Evolutionary conservation across 768 basidiomycete species (phyloP), one percentile per base, ranked within the genome.

Genomic region (Paxillus involutus): DNA sequence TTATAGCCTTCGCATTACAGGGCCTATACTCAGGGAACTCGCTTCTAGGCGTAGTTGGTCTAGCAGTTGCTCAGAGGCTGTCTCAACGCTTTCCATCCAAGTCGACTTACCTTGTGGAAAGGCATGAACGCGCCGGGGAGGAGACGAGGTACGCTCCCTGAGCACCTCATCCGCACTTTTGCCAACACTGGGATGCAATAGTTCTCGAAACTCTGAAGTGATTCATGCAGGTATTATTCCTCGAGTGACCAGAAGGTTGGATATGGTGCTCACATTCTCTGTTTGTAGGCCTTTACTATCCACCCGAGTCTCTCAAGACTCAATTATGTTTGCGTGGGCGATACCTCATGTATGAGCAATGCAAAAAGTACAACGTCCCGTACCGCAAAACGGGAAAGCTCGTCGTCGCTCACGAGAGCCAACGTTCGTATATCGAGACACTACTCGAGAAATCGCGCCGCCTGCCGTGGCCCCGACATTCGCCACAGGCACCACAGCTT

Each of bases 131-230:
- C 46, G 83, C 83, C 3, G 95, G 95, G 1, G 87, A 94, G 67
- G 95, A 98, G 69, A 96, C 77, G 19, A 96, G 92, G 91, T 85
- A 61, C 42, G 63, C 33, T 19, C 29, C 24, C n/a, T 19, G 19
- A n/a, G 61, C 49, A 36, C 47, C 41, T 19, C 17, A 13, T 32
- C 16, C 26, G 16, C 19, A 24, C 16, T 32, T 39, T 37, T 37
- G 7, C 21, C 21, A 12, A 41, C 29, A 55, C 29, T 42, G n/a
- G 12, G 13, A 5, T 35, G 13, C 12, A 35, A 35, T 14, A 94
- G 94, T 68, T 94, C 91, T 39, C 83, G 95, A 14, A 97, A 96
- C 68, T 95, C 94, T 0, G 95, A 97, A 65, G 95, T 98, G 21
- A 89, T 98, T 26, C 95, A 98, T 73, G 87, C 91, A 56, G 94